phyloP scores from a whole-genome alignment of 139 green algal genomes.

The Closterium sp. region DNA sequence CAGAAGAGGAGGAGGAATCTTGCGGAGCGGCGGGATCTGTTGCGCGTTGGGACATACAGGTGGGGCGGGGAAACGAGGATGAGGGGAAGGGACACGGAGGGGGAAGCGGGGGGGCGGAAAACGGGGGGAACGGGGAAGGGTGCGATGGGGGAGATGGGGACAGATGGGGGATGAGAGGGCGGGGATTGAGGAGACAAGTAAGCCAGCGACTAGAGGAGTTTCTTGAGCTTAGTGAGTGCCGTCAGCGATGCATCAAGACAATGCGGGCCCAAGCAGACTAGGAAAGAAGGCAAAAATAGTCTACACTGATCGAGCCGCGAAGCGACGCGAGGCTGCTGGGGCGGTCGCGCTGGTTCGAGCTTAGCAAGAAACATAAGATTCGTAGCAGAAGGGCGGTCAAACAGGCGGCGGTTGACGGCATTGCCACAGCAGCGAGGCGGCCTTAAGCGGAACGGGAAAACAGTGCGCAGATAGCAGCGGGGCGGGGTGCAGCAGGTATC shows the following conservation, averaged over 20 bases:
- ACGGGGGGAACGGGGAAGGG: not conserved
- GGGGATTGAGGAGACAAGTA: not conserved
- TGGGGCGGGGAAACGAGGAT: not conserved
- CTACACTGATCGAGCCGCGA: not conserved
- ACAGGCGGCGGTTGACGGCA: not conserved
- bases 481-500: no score
- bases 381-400: no score
- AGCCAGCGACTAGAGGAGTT: constrained; percentile 17
- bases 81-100: not conserved
- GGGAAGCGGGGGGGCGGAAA: not conserved
- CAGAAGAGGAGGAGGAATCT: not conserved
- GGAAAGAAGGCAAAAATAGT: constrained; percentile 1
- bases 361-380: not conserved
- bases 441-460: no score
- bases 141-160: not conserved
- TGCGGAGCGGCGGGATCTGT: not conserved
- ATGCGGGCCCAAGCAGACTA: not conserved
- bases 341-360: not conserved
- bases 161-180: not conserved
- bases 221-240: no score
- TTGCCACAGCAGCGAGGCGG: not conserved
- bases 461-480: no score
- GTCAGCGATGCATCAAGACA: not conserved
- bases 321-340: not conserved
- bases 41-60: not conserved